These are phyloP conservation scores for Solanum piurae DNA, from an alignment of 257 asterid species.

Conservation along the genomic window DNA sequence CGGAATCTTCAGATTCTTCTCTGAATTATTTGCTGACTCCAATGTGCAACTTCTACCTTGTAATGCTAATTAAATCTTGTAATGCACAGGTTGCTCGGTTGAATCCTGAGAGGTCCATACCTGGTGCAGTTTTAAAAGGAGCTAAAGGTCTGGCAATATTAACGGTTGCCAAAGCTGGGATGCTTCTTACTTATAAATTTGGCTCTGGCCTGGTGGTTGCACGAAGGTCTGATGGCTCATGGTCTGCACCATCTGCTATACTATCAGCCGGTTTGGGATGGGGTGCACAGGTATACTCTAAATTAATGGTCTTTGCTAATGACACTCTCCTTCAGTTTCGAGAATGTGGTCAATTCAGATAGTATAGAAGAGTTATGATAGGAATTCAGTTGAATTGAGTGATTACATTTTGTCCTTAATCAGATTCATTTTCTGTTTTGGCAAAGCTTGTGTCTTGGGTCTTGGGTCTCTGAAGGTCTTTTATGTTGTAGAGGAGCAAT, in stretches of 20 bases:
- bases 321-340: background rate
- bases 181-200: constrained; percentile 68
- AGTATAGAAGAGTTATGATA: no score
- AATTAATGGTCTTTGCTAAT: background rate
- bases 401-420: background rate
- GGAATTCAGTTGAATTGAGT: background rate
- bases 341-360: background rate
- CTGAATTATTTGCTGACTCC: background rate
- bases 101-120: constrained; percentile 94
- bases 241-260: constrained; percentile 99
- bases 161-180: constrained; percentile 93
- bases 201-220: constrained; percentile 95
- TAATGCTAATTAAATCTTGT: background rate
- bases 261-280: constrained; percentile 90
- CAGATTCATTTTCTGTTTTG: background rate
- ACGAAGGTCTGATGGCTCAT: constrained; percentile 86
- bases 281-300: constrained; percentile 85
- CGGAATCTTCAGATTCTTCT: background rate
- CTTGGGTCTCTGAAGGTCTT: background rate
- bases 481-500: background rate
- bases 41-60: background rate
- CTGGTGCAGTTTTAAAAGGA: constrained; percentile 73
- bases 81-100: constrained; percentile 69
- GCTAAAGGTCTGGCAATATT: constrained; percentile 93
- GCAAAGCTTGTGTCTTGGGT: background rate